Conservation (phyloP, 805 yeast species). For the Yarrowia sp. region DNA sequence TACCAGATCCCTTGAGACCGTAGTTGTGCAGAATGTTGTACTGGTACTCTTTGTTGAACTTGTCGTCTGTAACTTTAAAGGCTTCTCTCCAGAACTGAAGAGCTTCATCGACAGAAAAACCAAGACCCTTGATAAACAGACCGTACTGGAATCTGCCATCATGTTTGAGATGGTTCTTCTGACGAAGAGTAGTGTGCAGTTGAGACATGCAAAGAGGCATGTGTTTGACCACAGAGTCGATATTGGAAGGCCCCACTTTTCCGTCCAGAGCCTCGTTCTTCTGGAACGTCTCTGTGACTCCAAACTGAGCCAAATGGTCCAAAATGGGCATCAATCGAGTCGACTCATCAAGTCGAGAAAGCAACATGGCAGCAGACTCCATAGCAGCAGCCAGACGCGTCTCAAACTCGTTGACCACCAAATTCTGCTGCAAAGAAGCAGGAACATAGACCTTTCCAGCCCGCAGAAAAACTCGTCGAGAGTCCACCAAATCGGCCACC, state of each 20-base stretch:
- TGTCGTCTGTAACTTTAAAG: constrained; percentile 61
- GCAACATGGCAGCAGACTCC: constrained; percentile 64
- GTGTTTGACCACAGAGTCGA: constrained; percentile 57
- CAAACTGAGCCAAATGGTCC: constrained; percentile 55
- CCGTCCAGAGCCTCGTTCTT: constrained; percentile 42
- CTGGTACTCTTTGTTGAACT: constrained; percentile 80
- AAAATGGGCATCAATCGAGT: constrained; percentile 83
- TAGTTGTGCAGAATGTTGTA: constrained; percentile 86
- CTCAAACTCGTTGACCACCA: constrained; percentile 67
- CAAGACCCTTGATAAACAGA: constrained; percentile 83
- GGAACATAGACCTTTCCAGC: constrained; percentile 84
- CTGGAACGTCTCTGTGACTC: constrained; percentile 38
- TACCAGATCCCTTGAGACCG: constrained; percentile 88
- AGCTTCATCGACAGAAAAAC: constrained; percentile 83
- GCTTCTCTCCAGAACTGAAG: constrained; percentile 75
- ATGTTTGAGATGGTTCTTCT: constrained; percentile 72
- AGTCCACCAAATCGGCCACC: constrained; percentile 70
- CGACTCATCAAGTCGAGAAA: constrained; percentile 87
- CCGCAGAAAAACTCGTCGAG: constrained; percentile 63
- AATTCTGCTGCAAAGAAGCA: constrained; percentile 67
- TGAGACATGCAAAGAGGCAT: constrained; percentile 80
- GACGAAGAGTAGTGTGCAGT: constrained; percentile 58
- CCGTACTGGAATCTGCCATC: constrained; percentile 82
- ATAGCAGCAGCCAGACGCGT: constrained; percentile 51
- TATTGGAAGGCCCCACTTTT: constrained; percentile 55